phyloP scores from a whole-genome alignment of 225 moss, liverwort and hornwort genomes.

The Antitrichia curtipendula region DNA sequence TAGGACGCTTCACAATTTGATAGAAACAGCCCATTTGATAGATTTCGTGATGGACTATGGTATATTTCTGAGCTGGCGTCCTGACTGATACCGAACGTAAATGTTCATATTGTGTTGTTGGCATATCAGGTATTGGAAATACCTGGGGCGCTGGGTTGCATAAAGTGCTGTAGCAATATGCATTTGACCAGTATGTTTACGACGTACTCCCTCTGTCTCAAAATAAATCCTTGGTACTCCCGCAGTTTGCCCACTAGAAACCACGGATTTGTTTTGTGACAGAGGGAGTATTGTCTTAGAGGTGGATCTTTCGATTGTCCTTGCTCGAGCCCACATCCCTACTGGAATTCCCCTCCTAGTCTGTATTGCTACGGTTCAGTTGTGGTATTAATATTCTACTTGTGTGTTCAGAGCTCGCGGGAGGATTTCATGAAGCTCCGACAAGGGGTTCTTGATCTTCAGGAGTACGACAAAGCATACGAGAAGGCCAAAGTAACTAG shows the following conservation, averaged over 20 bases:
- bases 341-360: not conserved
- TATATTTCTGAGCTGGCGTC: not conserved
- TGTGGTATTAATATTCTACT: not conserved
- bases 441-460: conserved; percentile 25
- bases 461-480: conserved; percentile 3
- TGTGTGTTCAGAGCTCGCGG: conserved; percentile 18
- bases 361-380: not conserved
- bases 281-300: not conserved
- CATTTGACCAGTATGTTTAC: not conserved
- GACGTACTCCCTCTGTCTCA: no score
- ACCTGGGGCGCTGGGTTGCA: not conserved
- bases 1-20: not conserved
- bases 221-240: not conserved
- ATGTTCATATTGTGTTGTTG: not conserved
- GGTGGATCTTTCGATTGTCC: not conserved
- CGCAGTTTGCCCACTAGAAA: not conserved
- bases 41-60: not conserved
- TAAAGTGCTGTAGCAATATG: no score
- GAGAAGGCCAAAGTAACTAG: not conserved
- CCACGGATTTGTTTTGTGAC: not conserved
- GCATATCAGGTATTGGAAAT: not conserved
- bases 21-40: not conserved
- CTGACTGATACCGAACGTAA: not conserved
- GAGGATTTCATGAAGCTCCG: conserved; percentile 59
- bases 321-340: not conserved